Conservation (phyloP, 2,329 filamentous ascomycete species). For the Talaromyces albobiverticillius region DNA sequence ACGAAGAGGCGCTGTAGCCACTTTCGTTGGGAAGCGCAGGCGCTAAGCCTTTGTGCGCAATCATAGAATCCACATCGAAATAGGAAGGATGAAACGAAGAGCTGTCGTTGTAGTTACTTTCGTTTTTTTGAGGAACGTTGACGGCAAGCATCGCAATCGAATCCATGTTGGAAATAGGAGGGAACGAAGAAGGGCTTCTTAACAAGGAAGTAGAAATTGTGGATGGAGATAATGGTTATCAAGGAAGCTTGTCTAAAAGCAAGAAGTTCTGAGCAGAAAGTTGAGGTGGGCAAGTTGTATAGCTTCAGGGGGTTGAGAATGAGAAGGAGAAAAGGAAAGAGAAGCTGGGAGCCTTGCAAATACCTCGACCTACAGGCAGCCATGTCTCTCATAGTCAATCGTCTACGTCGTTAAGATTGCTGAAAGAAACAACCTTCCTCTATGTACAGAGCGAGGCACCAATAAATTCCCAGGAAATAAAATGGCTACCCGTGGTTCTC, state of each 20-base stretch:
- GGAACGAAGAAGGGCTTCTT: neutral
- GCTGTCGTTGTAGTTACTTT: too few relatives aligned
- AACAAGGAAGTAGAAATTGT: neutral
- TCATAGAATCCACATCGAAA: too few relatives aligned
- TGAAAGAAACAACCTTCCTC: too few relatives aligned
- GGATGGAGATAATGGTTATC: neutral
- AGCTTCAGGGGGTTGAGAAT: neutral
- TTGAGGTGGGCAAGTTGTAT: neutral
- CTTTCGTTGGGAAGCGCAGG: too few relatives aligned
- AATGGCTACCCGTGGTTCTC: slow-evolving; percentile 10
- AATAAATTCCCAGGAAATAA: slow-evolving; percentile 40
- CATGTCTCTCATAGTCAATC: neutral
- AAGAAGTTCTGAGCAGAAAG: neutral
- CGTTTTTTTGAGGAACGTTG: neutral
- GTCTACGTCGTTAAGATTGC: too few relatives aligned
- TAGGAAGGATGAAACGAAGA: too few relatives aligned
- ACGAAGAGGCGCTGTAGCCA: too few relatives aligned
- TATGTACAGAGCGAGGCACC: slow-evolving; percentile 18
- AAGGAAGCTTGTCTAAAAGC: too few relatives aligned
- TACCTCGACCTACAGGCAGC: slow-evolving; percentile 2
- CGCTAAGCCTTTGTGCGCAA: too few relatives aligned
- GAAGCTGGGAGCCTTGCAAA: neutral
- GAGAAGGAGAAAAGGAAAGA: neutral
- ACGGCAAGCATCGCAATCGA: neutral
- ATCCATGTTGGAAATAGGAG: neutral